Conservation (phyloP, 495 filamentous ascomycete genomes). For the Daldinia bambusicola region DNA sequence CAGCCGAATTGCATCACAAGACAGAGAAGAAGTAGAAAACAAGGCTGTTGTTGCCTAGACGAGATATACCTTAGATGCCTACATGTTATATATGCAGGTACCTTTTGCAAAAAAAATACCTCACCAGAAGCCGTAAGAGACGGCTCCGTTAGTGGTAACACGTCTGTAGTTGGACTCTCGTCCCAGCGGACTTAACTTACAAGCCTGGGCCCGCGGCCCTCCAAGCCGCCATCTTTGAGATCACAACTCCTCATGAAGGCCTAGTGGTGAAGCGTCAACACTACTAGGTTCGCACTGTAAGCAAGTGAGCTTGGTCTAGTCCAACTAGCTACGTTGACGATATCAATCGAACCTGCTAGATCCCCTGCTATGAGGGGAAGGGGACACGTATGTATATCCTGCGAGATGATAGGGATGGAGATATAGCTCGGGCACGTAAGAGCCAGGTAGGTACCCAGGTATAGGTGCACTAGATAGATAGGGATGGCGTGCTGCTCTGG, state of each 20-base stretch:
- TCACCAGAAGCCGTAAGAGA: constrained; percentile 8
- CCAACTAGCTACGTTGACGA: constrained; percentile 17
- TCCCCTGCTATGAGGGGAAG: background rate
- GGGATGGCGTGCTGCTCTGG: background rate
- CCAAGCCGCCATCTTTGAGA: constrained; percentile 12
- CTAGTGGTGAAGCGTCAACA: constrained; percentile 14
- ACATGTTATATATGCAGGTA: background rate
- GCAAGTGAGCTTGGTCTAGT: constrained; percentile 5
- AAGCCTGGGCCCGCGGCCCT: constrained; percentile 1
- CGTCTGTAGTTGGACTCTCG: background rate
- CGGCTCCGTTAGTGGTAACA: constrained; percentile 10
- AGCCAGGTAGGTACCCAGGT: background rate
- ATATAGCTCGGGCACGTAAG: background rate
- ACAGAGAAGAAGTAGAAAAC: background rate
- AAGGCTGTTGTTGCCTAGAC: background rate
- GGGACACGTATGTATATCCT: background rate
- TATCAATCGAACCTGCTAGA: constrained; percentile 9
- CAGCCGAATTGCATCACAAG: background rate
- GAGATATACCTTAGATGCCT: background rate
- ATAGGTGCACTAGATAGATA: too few species aligned
- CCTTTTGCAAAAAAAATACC: background rate
- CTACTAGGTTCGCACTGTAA: background rate
- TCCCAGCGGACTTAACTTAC: constrained; percentile 5
- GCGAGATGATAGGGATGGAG: background rate
- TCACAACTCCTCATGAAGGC: constrained; percentile 9